Percentiles rank a stretch among this genome's conserved stretches.
Evolutionary conservation across 179 eudicot genomes (phyloP).

Genomic region (Gypsophila paniculata): DNA sequence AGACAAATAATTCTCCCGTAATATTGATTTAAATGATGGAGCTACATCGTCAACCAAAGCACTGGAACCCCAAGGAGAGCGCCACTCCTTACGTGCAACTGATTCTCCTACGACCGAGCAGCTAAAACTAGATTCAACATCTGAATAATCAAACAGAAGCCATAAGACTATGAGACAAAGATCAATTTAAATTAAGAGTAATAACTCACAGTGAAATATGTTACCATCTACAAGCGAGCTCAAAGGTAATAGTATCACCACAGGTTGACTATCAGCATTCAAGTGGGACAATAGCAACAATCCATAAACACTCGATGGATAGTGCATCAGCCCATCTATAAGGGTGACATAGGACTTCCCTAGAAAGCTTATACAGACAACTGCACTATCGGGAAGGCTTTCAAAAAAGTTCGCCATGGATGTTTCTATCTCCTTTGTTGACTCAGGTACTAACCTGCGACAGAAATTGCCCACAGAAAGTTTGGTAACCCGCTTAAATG

Average conservation of each 20-base stretch:
- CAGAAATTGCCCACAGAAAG: conserved; percentile 17
- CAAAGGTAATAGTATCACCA: conserved; percentile 52
- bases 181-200: neutral
- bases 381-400: conserved; percentile 52
- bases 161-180: neutral
- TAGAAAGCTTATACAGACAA: conserved; percentile 65
- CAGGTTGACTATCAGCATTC: conserved; percentile 56
- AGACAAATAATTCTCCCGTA: conserved; percentile 60
- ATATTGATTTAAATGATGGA: conserved; percentile 56
- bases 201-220: conserved; percentile 21
- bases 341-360: conserved; percentile 50
- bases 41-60: conserved; percentile 66
- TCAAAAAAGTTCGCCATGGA: conserved; percentile 44
- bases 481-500: conserved; percentile 13
- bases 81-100: conserved; percentile 45
- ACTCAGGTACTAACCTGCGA: conserved; percentile 56
- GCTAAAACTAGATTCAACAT: conserved; percentile 33
- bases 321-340: conserved; percentile 44
- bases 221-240: conserved; percentile 58
- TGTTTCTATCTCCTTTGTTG: conserved; percentile 38
- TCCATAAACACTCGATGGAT: conserved; percentile 32
- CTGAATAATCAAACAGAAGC: conserved; percentile 26
- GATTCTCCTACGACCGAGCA: conserved; percentile 33
- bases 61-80: conserved; percentile 69
- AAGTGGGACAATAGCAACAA: conserved; percentile 67